Evolutionary conservation across 768 basidiomycete species (phyloP), one percentile per base, ranked within the genome.

Genomic region (Phylloporus scabripes): DNA sequence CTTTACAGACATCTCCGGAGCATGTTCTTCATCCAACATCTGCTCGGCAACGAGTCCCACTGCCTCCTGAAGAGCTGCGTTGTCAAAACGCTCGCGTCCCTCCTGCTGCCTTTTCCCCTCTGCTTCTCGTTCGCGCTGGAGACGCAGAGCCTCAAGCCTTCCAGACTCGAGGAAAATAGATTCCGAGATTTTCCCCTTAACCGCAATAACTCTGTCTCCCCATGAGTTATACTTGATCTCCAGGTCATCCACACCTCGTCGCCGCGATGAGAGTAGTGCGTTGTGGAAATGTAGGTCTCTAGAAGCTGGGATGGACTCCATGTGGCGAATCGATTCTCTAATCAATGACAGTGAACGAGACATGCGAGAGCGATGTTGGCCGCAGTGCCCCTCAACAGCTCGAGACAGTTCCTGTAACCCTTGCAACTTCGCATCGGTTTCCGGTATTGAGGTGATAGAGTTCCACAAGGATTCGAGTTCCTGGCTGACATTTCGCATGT

Each of bases 271-370:
- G 48, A 78, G 73, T 1, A 88, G 48, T 18, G 61, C 60, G 41
- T 81, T 75, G 37, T 75, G 73, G n/a, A 75, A 66, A 36, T 70
- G 59, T 15, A 68, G 46, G 45, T 82, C 79, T 26, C 69, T 64
- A 1, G 68, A 61, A 38, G 70, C 67, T 29, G 79, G 73, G 8
- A 64, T 52, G 28, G 70, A 56, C n/a, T 83, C 79, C 72, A 91
- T 80, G 20, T 65, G 68, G 17, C 73, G 72, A 17, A 88, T 67
- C 3, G 78, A 63, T 38, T 80, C 77, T 17, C 76, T 81, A 38
- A 82, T 72, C 6, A 74, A 69, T 15, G 79, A 75, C 37, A 86
- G 67, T 0, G 77, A 78, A 20, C 72, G 71, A 11, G 71, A 64
- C 52, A 80, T 69, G 26, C 62, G 59, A 48, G 65, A 53, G 56